Evolutionary conservation across 331 rosid species (phyloP), one percentile per base, ranked within the genome.

Genomic region (Telfairia occidentalis): DNA sequence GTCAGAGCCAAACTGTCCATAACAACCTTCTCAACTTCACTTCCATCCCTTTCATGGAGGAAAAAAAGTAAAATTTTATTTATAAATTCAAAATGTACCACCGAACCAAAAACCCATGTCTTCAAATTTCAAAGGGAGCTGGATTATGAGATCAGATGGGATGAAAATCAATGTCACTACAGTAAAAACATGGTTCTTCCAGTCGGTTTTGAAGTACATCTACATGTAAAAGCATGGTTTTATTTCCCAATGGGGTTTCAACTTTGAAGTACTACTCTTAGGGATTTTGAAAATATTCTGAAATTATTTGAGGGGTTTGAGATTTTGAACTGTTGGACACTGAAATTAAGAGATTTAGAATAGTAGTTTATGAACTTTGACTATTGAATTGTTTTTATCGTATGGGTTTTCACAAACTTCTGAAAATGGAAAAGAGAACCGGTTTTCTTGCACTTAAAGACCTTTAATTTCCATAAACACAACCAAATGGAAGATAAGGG

Each of bases 21-120:
- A 69, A 24, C 19, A 42, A 69, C 74, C 37, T 37, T 11, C 52
- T 28, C n/a, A 24, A 8, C 29, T 21, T 60, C 21, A 66, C 19
- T 66, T 66, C 53, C 74, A 69, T 69, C 74, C 55, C 74, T 43
- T 69, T 69, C 74, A 67, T 40, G 69, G 24, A 7, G 6, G 21
- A 1, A 29, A 4, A 13, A 1, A 48, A 5, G 21, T 30, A 59
- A 12, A 28, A 9, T 2, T 28, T 26, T 0, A 4, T 58, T 18
- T 58, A 4, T 26, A 8, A 6, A 40, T 40, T 10, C 11, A 6
- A n/a, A n/a, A n/a, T n/a, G n/a, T n/a, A n/a, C n/a, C n/a, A n/a
- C 9, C 57, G 2, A 8, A 26, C 38, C 19, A 30, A 13, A 30
- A 13, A 30, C 66, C 66, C 23, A 59, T 60, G 15, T 61, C 12